Evolutionary conservation across 805 yeast genomes (phyloP).

Genomic region (Ogataea siamensis): DNA sequence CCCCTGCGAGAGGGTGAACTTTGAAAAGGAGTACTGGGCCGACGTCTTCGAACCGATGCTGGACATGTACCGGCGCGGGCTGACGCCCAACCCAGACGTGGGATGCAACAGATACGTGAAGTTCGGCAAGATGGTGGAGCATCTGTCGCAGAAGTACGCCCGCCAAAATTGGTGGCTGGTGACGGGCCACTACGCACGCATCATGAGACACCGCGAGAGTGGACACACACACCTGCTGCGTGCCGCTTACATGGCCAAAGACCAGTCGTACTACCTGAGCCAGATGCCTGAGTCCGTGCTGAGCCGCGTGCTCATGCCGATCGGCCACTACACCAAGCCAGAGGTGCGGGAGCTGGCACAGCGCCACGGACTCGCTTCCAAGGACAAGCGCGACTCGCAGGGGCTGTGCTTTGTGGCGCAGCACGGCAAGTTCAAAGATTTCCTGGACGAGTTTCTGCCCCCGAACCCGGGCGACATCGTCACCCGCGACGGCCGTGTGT

Average conservation of each 20-base stretch:
- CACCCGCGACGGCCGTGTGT: constrained; percentile 68
- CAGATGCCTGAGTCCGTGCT: constrained; percentile 52
- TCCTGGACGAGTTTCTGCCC: constrained; percentile 69
- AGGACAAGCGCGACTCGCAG: constrained; percentile 87
- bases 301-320: constrained; percentile 63
- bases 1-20: constrained; percentile 72
- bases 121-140: constrained; percentile 73
- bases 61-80: constrained; percentile 62
- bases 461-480: constrained; percentile 77
- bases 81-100: constrained; percentile 94
- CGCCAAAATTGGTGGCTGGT: constrained; percentile 72
- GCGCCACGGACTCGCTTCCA: constrained; percentile 52
- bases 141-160: constrained; percentile 35
- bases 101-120: constrained; percentile 83
- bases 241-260: constrained; percentile 62
- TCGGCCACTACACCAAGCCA: constrained; percentile 76
- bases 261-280: constrained; percentile 88
- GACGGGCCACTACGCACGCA: constrained; percentile 78
- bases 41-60: constrained; percentile 94
- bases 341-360: constrained; percentile 68
- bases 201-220: constrained; percentile 37
- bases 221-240: constrained; percentile 50
- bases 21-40: constrained; percentile 90
- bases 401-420: constrained; percentile 89
- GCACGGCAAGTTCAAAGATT: constrained; percentile 60